phyloP scores from a whole-genome alignment of 768 basidiomycete species.

The Crepidotus variabilis region DNA sequence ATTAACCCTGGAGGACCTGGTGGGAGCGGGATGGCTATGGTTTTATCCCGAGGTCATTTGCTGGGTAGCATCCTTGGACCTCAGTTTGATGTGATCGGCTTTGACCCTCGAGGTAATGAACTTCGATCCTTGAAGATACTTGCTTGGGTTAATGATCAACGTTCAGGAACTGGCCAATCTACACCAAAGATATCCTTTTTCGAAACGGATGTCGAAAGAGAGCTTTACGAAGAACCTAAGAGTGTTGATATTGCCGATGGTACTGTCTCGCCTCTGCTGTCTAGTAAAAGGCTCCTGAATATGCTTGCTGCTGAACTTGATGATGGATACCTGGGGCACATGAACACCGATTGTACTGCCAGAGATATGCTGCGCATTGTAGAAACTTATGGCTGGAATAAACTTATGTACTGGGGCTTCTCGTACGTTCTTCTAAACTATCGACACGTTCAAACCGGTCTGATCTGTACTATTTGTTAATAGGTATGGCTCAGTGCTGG shows the following conservation, averaged over 20 bases:
- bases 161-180: slow-evolving; percentile 30
- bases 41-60: slow-evolving; percentile 16
- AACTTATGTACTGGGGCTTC: slow-evolving; percentile 31
- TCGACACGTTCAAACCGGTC: not conserved
- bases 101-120: slow-evolving; percentile 40
- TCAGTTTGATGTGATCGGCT: slow-evolving; percentile 42
- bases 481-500: slow-evolving; percentile 25
- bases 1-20: slow-evolving; percentile 50
- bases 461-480: not conserved
- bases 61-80: slow-evolving; percentile 33
- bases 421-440: slow-evolving; percentile 12
- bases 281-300: slow-evolving; percentile 25
- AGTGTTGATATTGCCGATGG: slow-evolving; percentile 18
- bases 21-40: slow-evolving; percentile 34
- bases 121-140: not conserved
- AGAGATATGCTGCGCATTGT: slow-evolving; percentile 35
- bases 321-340: slow-evolving; percentile 22
- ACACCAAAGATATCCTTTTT: slow-evolving; percentile 33
- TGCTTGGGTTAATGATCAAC: not conserved
- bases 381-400: slow-evolving; percentile 26
- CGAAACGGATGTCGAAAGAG: slow-evolving; percentile 27
- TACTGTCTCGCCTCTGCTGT: slow-evolving; percentile 27
- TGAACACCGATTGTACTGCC: slow-evolving; percentile 34
- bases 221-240: slow-evolving; percentile 17
- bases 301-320: slow-evolving; percentile 30